Percentiles rank a stretch among this genome's conserved stretches.
phyloP scores from a whole-genome alignment of 1,139 yeast species.

The Sugiyamaella paludigena region DNA sequence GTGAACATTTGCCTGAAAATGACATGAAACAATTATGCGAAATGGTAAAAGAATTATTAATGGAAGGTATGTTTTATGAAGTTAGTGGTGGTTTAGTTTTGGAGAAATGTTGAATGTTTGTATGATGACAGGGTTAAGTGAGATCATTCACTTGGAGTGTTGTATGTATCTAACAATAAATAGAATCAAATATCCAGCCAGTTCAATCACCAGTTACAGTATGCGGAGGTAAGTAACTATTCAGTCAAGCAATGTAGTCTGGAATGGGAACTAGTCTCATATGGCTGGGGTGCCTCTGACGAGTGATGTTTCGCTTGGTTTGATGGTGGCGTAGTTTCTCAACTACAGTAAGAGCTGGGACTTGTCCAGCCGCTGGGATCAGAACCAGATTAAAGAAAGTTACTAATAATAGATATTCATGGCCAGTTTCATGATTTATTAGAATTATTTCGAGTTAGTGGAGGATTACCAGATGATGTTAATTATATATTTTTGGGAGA shows the following conservation, averaged over 20 bases:
- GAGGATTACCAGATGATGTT: constrained; percentile 81
- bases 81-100: too few species aligned
- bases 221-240: constrained; percentile 62
- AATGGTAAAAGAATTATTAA: constrained; percentile 79
- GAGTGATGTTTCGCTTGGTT: too few species aligned
- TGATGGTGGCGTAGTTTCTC: too few species aligned
- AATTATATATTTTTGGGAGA: constrained; percentile 89
- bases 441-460: constrained; percentile 87
- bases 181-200: constrained; percentile 90
- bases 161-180: constrained; percentile 2
- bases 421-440: constrained; percentile 96
- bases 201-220: constrained; percentile 97
- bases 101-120: too few species aligned
- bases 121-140: not conserved
- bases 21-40: constrained; percentile 98
- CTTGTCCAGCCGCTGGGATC: not conserved
- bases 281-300: too few species aligned
- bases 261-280: too few species aligned
- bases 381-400: not conserved
- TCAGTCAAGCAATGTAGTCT: too few species aligned
- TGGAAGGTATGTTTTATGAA: constrained; percentile 51
- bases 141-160: not conserved
- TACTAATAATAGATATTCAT: constrained; percentile 62
- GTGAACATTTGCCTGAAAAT: constrained; percentile 82
- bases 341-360: too few species aligned